Base-by-base conservation (phyloP, 768 basidiomycete species). In the Rhizopogon vinicolor region DNA sequence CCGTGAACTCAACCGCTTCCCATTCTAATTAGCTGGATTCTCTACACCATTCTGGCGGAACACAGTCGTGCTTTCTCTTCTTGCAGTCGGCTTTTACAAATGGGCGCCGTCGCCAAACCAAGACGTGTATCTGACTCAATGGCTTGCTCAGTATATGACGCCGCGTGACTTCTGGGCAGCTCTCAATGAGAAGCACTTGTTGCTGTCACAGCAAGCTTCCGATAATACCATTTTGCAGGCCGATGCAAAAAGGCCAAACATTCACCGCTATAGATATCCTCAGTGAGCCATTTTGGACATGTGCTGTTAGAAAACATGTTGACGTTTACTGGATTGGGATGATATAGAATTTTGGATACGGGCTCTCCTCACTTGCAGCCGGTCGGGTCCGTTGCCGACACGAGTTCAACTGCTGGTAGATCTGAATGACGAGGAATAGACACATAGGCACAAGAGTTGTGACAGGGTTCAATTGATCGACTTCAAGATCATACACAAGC, bases 261-360 rank as follows among this genome's bases (percentile, higher is more conserved):
- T 87, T 40, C 82, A 84, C 66, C 79, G 87, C 41, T 85, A 81
- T 65, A 78, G 86, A 60, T 87, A 84, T 66, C 85, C 89, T 52
- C 85, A 88, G 90, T 92, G 61, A 69, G 88, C 25, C 19, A 39
- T 12, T 42, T 28, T 33, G 8, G 19, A 43, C 44, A n/a, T 22
- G 13, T 7, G 25, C 25, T 19, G 37, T 53, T 52, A 31, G 45
- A 39, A 25, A 25, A 54, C 49, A 39, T 43, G 9, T 22, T 54
- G 33, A 59, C 35, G 16, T 56, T 55, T 40, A 54, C 63, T 28
- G 62, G 48, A 52, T 52, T 50, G 29, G 31, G 12, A 48, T 46
- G 14, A 35, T 45, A 6, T 63, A 89, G 87, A 63, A 66, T 74
- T 7, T 69, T 90, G 31, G 79, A 80, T 28, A 80, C 84, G 64